Conservation (phyloP, 2,329 filamentous ascomycete species). For the Fusarium nanum region DNA sequence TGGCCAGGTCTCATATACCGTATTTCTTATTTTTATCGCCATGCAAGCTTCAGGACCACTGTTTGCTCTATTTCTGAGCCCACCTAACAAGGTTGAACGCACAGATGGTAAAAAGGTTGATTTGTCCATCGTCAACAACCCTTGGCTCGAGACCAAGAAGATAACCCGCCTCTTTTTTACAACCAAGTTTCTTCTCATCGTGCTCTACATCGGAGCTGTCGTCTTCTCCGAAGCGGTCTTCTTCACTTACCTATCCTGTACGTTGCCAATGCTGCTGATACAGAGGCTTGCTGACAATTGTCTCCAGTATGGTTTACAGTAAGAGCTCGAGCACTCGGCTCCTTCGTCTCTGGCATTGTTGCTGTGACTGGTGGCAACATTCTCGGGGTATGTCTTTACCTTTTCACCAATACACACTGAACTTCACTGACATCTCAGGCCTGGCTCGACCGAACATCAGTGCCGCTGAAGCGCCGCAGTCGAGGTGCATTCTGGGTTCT, state of each 20-base stretch:
- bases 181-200: slow-evolving; percentile 70
- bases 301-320: slow-evolving; percentile 74
- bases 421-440: slow-evolving; percentile 43
- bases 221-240: slow-evolving; percentile 79
- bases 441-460: slow-evolving; percentile 69
- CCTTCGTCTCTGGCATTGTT: slow-evolving; percentile 75
- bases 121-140: slow-evolving; percentile 66
- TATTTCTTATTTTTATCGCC: slow-evolving; percentile 77
- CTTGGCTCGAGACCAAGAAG: slow-evolving; percentile 68
- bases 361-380: slow-evolving; percentile 74
- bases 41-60: slow-evolving; percentile 74
- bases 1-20: slow-evolving; percentile 75
- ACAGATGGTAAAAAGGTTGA: slow-evolving; percentile 72
- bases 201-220: slow-evolving; percentile 76
- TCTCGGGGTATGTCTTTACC: slow-evolving; percentile 61
- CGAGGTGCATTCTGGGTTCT: slow-evolving; percentile 66
- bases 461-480: slow-evolving; percentile 66
- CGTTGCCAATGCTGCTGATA: slow-evolving; percentile 1
- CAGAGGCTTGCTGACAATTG: neutral
- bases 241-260: slow-evolving; percentile 70
- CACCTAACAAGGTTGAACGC: slow-evolving; percentile 71
- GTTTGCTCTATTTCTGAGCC: slow-evolving; percentile 71
- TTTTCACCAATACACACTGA: neutral
- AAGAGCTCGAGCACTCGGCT: slow-evolving; percentile 74
- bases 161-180: slow-evolving; percentile 70